Evolutionary conservation across 1,284 basidiomycete genomes (phyloP), one percentile per base, ranked within the genome.

Genomic region (Xerocomus amazonicus): DNA sequence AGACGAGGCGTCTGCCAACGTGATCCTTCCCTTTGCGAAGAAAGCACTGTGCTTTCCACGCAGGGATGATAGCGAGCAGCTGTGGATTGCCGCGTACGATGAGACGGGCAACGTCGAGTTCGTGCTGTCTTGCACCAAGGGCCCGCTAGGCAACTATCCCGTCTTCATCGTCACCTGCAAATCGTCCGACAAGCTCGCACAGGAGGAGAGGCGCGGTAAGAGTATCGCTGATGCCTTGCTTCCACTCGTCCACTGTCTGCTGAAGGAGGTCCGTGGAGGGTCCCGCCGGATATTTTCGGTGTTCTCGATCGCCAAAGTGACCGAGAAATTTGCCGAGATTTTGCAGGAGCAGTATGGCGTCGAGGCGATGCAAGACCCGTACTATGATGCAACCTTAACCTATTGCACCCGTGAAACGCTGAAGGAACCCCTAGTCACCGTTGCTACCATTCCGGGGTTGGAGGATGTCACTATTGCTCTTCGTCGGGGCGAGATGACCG

Each of bases 331-430:
- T 57, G 71, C 74, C 3, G 45, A 64, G 3, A 50, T 70, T 1
- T 89, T 62, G 60, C 12, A 78, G 79, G 2, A 69, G 70, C 0
- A 70, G 19, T 3, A 43, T 5, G 46, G 26, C 26, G 53, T 65
- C 2, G 33, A 79, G 29, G 47, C 52, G 0, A 47, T 60, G 26
- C 58, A 71, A 17, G 13, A 42, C 1, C 76, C 78, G 0, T 89
- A 85, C 58, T 90, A 90, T 55, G 74, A 76, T 17, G 81, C 86
- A 1, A 77, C 73, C 23, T 72, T 86, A 43, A 74, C 77, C 2
- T 79, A 71, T 51, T 84, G 83, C 61, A 81, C 78, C 0, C 45
- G 38, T 3, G 43, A 62, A 3, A 75, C 78, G 1, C 59, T 87
- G 43, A 59, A 58, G 1, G 53, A 56, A 13, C 56, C 66, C 12